A percentile compares a stretch with the other conserved stretches of the same genome.
Evolutionary conservation across 2,329 filamentous ascomycete genomes (phyloP).

Genomic region (Arthrobotrys entomopaga): DNA sequence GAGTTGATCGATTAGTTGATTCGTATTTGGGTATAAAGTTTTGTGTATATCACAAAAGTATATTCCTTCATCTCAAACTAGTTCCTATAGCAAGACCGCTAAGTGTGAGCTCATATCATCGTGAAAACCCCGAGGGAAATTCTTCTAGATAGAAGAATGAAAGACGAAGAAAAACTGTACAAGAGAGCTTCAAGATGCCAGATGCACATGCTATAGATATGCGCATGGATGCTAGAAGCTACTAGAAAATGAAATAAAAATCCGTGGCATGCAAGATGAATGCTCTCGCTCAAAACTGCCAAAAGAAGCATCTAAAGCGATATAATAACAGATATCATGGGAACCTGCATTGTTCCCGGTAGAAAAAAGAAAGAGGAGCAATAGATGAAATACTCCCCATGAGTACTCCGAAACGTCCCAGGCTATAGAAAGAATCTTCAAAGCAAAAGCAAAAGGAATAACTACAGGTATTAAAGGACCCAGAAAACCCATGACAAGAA

Average conservation of each 20-base stretch:
- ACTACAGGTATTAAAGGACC: conserved; percentile 5
- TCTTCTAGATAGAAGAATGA: background rate
- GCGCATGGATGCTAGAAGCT: too few species aligned
- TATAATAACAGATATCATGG: too few species aligned
- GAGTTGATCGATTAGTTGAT: too few species aligned
- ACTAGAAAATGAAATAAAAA: too few species aligned
- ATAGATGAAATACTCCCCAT: background rate
- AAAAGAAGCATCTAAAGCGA: too few species aligned
- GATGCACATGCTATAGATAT: too few species aligned
- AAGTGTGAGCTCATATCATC: background rate
- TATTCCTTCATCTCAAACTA: too few species aligned
- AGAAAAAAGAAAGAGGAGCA: conserved; percentile 44
- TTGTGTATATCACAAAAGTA: too few species aligned
- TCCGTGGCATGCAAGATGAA: too few species aligned
- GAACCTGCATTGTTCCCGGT: background rate
- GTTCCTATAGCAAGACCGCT: background rate
- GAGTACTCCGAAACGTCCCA: conserved; percentile 37
- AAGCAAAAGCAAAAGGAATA: conserved; percentile 32
- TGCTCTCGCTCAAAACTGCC: too few species aligned
- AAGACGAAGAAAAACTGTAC: background rate
- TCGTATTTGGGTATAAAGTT: too few species aligned
- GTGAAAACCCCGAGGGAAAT: background rate
- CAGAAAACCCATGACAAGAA: conserved; percentile 25
- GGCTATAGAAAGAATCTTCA: conserved; percentile 14
- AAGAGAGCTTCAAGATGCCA: background rate